phyloP scores from a whole-genome alignment of 1,284 basidiomycete genomes.

The Stygiomarasmius scandens region DNA sequence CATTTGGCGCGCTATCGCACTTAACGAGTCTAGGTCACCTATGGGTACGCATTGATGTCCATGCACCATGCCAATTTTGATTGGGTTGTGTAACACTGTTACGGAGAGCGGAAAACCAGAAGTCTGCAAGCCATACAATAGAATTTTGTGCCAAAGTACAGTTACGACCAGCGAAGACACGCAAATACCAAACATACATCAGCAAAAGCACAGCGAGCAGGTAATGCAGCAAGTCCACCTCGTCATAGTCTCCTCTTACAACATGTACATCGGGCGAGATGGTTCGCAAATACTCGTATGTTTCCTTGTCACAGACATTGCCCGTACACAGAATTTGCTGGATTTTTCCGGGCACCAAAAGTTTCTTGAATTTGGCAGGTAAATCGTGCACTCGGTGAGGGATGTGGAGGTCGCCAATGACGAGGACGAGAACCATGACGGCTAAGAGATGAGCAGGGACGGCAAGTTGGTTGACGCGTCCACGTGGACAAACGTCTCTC shows the following conservation, averaged over 20 bases:
- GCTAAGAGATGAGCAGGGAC: background rate
- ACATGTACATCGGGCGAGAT: slow-evolving; percentile 94
- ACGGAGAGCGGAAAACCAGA: slow-evolving; percentile 80
- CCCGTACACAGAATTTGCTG: slow-evolving; percentile 98
- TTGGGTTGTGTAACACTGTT: slow-evolving; percentile 83
- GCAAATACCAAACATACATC: background rate
- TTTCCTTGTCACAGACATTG: slow-evolving; percentile 97
- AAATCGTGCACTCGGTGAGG: slow-evolving; percentile 89
- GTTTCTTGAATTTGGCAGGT: slow-evolving; percentile 95
- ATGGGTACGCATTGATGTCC: slow-evolving; percentile 95
- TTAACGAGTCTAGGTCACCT: slow-evolving; percentile 89
- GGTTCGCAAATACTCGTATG: slow-evolving; percentile 96
- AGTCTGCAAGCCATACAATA: slow-evolving; percentile 46
- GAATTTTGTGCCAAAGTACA: slow-evolving; percentile 22
- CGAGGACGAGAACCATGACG: slow-evolving; percentile 82
- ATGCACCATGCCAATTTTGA: slow-evolving; percentile 92
- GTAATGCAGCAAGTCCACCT: slow-evolving; percentile 50
- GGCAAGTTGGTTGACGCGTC: too few species aligned
- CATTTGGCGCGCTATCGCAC: slow-evolving; percentile 90
- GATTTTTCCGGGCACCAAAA: slow-evolving; percentile 96
- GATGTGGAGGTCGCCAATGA: slow-evolving; percentile 95
- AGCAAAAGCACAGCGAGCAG: background rate
- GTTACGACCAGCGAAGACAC: background rate
- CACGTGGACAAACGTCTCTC: too few species aligned
- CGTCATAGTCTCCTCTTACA: slow-evolving; percentile 95